A percentile compares a stretch with the other conserved stretches of the same genome.
Conservation (phyloP, 176 grass and related monocot genomes). For the Paspalum vaginatum region DNA sequence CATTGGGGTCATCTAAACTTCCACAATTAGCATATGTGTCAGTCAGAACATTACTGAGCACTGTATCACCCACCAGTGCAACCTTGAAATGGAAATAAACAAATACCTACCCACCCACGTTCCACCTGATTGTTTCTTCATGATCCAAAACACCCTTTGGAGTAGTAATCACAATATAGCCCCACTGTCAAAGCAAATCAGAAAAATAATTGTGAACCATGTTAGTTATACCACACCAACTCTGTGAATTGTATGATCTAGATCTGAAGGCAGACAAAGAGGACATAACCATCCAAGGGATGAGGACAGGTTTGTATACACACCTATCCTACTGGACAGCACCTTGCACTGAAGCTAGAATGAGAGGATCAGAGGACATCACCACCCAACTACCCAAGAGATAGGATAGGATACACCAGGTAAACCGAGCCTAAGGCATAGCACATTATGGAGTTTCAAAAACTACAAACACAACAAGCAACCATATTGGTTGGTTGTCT, state of each 20-base stretch:
- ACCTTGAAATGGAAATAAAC: slow-evolving; percentile 98
- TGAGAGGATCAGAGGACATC: background rate
- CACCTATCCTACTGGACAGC: background rate
- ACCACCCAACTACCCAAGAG: no score
- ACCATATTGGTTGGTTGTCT: background rate
- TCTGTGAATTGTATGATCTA: no score
- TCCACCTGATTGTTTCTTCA: slow-evolving; percentile 87
- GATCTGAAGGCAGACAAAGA: no score
- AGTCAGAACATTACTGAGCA: no score
- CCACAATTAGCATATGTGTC: no score
- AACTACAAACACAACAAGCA: background rate
- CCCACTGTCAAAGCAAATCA: slow-evolving; percentile 72
- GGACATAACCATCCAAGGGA: background rate
- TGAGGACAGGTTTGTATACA: background rate
- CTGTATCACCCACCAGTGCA: no score
- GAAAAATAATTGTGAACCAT: background rate
- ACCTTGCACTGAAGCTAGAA: background rate
- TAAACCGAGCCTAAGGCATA: background rate
- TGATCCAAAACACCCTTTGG: slow-evolving; percentile 94
- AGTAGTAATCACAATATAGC: slow-evolving; percentile 91
- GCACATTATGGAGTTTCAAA: background rate
- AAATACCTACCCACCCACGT: slow-evolving; percentile 87
- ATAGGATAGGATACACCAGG: no score
- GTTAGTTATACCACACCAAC: no score
- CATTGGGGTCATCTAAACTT: no score